Base-by-base conservation (phyloP, 1,284 basidiomycete genomes). In the Trichosporon ovoides region DNA sequence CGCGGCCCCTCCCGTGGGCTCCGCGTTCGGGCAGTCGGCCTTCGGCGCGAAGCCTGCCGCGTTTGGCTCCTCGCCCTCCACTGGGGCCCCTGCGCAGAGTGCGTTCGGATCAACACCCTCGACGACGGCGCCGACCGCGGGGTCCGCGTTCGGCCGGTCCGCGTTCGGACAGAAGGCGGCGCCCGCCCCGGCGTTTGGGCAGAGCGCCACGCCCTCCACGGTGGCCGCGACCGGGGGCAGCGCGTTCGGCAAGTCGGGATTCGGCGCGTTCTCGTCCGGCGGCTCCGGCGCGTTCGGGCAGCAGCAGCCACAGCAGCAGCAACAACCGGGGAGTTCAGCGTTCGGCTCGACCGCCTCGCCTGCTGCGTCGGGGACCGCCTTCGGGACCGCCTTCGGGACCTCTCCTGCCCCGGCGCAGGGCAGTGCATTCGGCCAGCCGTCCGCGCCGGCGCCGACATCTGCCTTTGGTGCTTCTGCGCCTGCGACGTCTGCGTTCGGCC, bases 221-320 rank as follows among this genome's bases (percentile, higher is more conserved):
- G 9, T 35, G 12, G 16, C 43, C 24, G 54, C 60, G 4, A 51
- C 51, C 33, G 56, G 79, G 53, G 70, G 78, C 4, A 80, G 77
- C 53, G 71, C 70, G 20, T 22, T 85, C 16, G 73, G 76, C 22
- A 28, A 36, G 16, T 80, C 77, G 51, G 70, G 69, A 20, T 22
- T 85, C n/a, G 73, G 76, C 22, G 81, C 83, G 2, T 59, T 82
- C 14, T 19, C 83, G 0, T 64, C 80, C 22, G 34, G 31, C 31
- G 49, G 33, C 11, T 31, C 7, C 7, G 49, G 33, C 18, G 80
- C 79, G n/a, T 38, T 81, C 19, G 50, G 56, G 7, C 43, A 48
- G 43, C 43, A 28, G 22, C 28, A 31, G 28, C 28, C 4, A 9
- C 28, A 31, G 28, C 28, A 31, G 28, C 28, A 31, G 28, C 28